Conservation (phyloP, 805 yeast genomes). For the Saccharomycopsis selenospora region DNA sequence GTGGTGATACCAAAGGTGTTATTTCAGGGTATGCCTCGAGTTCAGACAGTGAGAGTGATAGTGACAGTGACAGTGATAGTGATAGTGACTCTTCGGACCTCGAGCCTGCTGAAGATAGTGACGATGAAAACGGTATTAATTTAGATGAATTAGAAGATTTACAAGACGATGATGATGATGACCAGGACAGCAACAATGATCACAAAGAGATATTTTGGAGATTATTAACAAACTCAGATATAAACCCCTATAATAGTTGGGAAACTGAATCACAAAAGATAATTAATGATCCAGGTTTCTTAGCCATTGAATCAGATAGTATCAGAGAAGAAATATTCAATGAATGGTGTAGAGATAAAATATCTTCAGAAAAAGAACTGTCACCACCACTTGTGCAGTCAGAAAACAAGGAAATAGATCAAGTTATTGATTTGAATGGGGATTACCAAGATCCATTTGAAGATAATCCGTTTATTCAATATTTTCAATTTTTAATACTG, state of each 20-base stretch:
- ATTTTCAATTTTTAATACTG: slow-evolving; percentile 9
- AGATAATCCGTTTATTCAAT: slow-evolving; percentile 6
- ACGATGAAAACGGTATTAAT: slow-evolving; percentile 24
- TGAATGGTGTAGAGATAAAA: slow-evolving; percentile 35
- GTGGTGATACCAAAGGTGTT: neutral
- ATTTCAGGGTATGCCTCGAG: slow-evolving; percentile 1
- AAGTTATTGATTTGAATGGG: neutral
- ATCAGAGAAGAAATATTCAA: slow-evolving; percentile 36
- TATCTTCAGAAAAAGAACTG: too few relatives aligned
- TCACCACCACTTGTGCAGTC: too few relatives aligned
- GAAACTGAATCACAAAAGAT: slow-evolving; percentile 36
- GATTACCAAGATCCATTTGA: neutral
- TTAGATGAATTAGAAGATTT: slow-evolving; percentile 22
- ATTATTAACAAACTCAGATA: slow-evolving; percentile 29
- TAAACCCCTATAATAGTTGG: slow-evolving; percentile 46
- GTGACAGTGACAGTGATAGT: slow-evolving; percentile 18
- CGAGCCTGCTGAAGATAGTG: slow-evolving; percentile 7
- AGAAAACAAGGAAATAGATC: too few relatives aligned
- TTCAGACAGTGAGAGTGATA: slow-evolving; percentile 20
- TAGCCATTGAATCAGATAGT: slow-evolving; percentile 29
- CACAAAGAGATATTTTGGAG: slow-evolving; percentile 26
- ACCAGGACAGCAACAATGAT: slow-evolving; percentile 21
- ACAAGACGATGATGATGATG: slow-evolving; percentile 18
- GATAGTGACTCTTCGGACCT: slow-evolving; percentile 18
- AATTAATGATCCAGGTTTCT: slow-evolving; percentile 37